Percentiles rank a stretch among this genome's conserved stretches.
These are phyloP conservation scores for Acidiella bohemica DNA, from an alignment of 495 filamentous ascomycete species.

Conservation along the genomic window DNA sequence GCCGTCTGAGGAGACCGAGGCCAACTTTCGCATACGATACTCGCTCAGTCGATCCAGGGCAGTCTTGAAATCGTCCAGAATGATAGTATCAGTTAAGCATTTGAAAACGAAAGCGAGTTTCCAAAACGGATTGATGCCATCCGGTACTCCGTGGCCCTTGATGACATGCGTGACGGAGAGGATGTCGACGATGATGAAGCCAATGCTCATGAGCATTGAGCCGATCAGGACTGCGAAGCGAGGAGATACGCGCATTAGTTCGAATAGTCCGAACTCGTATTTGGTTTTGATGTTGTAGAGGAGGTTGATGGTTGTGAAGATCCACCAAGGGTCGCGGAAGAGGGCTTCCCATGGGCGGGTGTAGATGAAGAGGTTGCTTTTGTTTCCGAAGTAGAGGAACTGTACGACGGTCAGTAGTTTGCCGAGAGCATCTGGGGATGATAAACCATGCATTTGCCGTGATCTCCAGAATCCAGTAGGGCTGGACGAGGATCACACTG, in stretches of 20 bases:
- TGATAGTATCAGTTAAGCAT: slow-evolving; percentile 44
- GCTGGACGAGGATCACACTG: slow-evolving; percentile 26
- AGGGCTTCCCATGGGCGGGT: slow-evolving; percentile 42
- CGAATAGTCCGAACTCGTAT: slow-evolving; percentile 38
- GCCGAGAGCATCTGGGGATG: not conserved
- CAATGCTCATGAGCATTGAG: slow-evolving; percentile 40
- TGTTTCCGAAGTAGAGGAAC: slow-evolving; percentile 27
- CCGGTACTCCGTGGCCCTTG: slow-evolving; percentile 12
- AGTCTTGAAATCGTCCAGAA: slow-evolving; percentile 51
- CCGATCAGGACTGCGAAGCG: slow-evolving; percentile 44
- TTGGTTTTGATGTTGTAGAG: slow-evolving; percentile 42
- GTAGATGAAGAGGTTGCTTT: slow-evolving; percentile 32
- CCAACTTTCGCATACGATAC: slow-evolving; percentile 13
- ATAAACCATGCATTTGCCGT: slow-evolving; percentile 23
- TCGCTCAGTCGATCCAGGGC: slow-evolving; percentile 34
- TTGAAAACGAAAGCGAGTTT: slow-evolving; percentile 46
- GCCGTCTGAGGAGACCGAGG: slow-evolving; percentile 1
- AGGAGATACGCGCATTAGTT: slow-evolving; percentile 38
- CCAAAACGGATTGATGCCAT: slow-evolving; percentile 37
- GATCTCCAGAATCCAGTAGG: slow-evolving; percentile 31
- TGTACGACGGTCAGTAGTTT: slow-evolving; percentile 5
- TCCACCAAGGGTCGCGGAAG: slow-evolving; percentile 47
- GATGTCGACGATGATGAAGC: slow-evolving; percentile 42
- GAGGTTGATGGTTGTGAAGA: slow-evolving; percentile 38
- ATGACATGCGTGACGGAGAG: slow-evolving; percentile 25